A percentile compares a stretch with the other conserved stretches of the same genome.
Conservation (phyloP, 1,284 basidiomycete genomes). For the Sanghuangporus weigelae region DNA sequence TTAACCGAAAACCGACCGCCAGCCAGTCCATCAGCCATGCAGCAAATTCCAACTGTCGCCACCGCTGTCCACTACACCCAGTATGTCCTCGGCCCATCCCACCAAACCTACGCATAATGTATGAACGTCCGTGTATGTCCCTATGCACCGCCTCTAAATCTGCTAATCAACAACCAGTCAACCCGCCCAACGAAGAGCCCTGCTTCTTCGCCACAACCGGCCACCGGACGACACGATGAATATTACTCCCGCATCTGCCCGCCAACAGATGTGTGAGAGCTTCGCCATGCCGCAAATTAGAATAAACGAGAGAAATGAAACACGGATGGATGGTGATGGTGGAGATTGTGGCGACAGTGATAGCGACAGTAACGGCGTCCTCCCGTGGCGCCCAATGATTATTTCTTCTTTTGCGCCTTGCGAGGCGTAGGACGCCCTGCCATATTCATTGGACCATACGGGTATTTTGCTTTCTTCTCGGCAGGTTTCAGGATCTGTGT, state of each 20-base stretch:
- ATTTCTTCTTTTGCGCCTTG: conserved; percentile 86
- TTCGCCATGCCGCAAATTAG: conserved; percentile 16
- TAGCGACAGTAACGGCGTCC: conserved; percentile 41
- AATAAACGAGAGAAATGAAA: conserved; percentile 21
- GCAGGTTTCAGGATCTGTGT: conserved; percentile 93
- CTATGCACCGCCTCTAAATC: background rate
- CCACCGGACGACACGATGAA: background rate
- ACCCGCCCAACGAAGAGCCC: background rate
- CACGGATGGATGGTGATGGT: conserved; percentile 24
- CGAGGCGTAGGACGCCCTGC: conserved; percentile 71
- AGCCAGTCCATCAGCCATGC: background rate
- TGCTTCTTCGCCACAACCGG: background rate
- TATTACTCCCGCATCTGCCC: background rate
- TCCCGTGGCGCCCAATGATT: conserved; percentile 68
- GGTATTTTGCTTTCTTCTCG: conserved; percentile 96
- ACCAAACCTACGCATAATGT: background rate
- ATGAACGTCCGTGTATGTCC: background rate
- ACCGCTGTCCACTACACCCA: background rate
- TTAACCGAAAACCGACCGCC: background rate
- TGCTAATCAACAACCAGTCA: background rate
- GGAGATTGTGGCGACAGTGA: conserved; percentile 16
- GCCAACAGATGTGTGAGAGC: background rate
- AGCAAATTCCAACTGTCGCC: background rate
- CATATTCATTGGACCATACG: conserved; percentile 77
- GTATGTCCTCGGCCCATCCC: background rate